These are phyloP conservation scores for Aquanectria penicillioides DNA, from an alignment of 2,329 filamentous ascomycete species.

Conservation along the genomic window DNA sequence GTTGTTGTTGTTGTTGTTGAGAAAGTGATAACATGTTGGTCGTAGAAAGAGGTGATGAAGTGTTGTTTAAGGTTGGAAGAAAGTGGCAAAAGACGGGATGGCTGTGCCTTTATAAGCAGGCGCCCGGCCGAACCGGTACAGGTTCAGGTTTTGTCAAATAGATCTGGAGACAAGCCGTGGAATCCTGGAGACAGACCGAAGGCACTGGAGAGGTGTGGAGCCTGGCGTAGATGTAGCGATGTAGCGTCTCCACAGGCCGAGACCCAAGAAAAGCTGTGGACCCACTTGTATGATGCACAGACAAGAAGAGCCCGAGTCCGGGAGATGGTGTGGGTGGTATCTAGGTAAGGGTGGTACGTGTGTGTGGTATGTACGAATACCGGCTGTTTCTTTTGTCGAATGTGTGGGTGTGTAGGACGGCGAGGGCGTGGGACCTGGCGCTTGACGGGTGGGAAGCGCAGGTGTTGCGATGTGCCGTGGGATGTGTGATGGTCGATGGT, in stretches of 20 bases:
- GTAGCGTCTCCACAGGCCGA: constrained; percentile 18
- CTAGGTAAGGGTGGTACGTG: constrained; percentile 3
- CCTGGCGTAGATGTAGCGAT: constrained; percentile 13
- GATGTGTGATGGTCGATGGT: constrained; percentile 4
- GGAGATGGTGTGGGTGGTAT: constrained; percentile 15
- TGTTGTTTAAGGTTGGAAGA: constrained; percentile 35
- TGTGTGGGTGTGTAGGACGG: not conserved
- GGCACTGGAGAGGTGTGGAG: constrained; percentile 15
- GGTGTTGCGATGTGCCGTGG: constrained; percentile 17
- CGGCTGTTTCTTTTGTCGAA: not conserved
- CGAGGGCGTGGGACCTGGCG: not conserved
- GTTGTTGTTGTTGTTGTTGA: constrained; percentile 35
- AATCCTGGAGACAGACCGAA: constrained; percentile 14
- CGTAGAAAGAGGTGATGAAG: constrained; percentile 21
- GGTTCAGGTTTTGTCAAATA: constrained; percentile 21
- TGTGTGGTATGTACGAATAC: constrained; percentile 9
- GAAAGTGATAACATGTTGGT: constrained; percentile 46
- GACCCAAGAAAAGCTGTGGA: constrained; percentile 22
- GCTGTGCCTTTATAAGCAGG: constrained; percentile 37
- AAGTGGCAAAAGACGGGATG: constrained; percentile 40
- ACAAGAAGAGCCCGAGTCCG: constrained; percentile 18
- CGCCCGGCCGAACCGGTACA: constrained; percentile 22
- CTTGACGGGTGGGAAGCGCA: not conserved
- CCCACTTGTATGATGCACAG: constrained; percentile 29
- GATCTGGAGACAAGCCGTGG: constrained; percentile 18